Evolutionary conservation across 2,329 filamentous ascomycete genomes (phyloP).

Genomic region (Pyricularia grisea): DNA sequence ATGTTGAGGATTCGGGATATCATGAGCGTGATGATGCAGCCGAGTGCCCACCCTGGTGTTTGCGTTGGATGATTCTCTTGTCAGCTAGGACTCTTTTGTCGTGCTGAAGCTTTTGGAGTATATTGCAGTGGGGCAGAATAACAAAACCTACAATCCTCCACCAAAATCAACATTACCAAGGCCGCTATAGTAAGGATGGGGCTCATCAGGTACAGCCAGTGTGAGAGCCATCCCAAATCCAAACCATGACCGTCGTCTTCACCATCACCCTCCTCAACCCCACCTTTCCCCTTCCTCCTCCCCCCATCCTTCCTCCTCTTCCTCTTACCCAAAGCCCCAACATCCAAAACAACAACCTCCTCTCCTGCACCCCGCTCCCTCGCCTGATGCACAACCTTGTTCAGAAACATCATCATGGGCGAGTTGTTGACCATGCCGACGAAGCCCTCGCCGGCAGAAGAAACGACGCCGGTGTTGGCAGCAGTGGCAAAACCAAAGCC

Average conservation of each 20-base stretch:
- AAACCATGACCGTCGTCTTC: conserved; percentile 16
- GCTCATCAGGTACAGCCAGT: conserved; percentile 36
- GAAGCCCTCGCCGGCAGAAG: conserved; percentile 19
- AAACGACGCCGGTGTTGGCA: too few species aligned
- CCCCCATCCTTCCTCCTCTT: conserved; percentile 5
- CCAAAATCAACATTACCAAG: conserved; percentile 32
- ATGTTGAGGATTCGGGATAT: conserved; percentile 46
- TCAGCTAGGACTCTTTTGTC: not conserved
- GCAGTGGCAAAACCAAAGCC: too few species aligned
- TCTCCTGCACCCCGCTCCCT: conserved; percentile 21
- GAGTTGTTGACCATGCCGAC: conserved; percentile 45
- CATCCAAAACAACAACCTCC: conserved; percentile 43
- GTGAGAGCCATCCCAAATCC: conserved; percentile 36
- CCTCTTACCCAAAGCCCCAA: conserved; percentile 42
- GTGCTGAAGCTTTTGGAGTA: not conserved
- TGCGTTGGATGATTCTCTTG: conserved; percentile 2
- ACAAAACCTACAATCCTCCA: conserved; percentile 34
- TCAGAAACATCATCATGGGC: conserved; percentile 38
- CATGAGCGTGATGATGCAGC: conserved; percentile 37
- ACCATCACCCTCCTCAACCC: conserved; percentile 17
- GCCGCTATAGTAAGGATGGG: conserved; percentile 36
- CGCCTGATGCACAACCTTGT: not conserved
- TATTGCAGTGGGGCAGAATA: too few species aligned
- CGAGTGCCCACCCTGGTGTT: conserved; percentile 36
- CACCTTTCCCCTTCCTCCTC: conserved; percentile 11